These are phyloP conservation scores for Diaporthe destruens DNA, from an alignment of 2,329 filamentous ascomycete genomes.

Conservation along the genomic window DNA sequence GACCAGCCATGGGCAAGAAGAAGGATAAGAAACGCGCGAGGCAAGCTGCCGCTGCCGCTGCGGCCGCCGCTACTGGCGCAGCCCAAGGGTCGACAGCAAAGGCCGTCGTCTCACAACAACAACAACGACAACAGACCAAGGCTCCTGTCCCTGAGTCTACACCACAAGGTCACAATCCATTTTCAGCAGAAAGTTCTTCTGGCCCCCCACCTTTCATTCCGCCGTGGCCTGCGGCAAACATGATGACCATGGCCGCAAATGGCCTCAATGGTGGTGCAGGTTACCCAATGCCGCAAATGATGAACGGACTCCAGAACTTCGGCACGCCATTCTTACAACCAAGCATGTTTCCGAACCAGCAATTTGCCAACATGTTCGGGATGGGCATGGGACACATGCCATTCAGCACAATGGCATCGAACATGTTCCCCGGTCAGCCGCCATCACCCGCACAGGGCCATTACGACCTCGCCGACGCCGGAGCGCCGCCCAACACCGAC, in stretches of 20 bases:
- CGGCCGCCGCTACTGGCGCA: neutral
- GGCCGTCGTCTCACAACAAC: neutral
- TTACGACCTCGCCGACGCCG: neutral
- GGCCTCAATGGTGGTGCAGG: neutral
- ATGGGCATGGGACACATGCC: conserved; percentile 16
- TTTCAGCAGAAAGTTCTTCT: neutral
- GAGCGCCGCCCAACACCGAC: too few species aligned
- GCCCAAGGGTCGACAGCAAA: neutral
- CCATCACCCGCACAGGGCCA: conserved; percentile 19
- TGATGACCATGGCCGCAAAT: neutral
- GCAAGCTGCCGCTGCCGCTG: neutral
- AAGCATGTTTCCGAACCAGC: neutral
- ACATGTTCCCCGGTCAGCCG: conserved; percentile 22
- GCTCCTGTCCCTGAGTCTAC: neutral
- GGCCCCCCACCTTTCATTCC: neutral
- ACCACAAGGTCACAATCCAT: neutral
- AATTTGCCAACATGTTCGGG: neutral
- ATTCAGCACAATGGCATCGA: conserved; percentile 31
- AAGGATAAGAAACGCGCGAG: conserved; percentile 31
- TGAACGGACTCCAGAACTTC: conserved; percentile 34
- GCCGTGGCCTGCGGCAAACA: conserved; percentile 8
- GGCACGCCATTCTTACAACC: conserved; percentile 2
- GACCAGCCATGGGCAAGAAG: conserved; percentile 22
- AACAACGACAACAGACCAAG: neutral
- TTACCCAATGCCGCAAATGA: conserved; percentile 15